phyloP scores from a whole-genome alignment of 306 rosid genomes.

The Comarum palustre region DNA sequence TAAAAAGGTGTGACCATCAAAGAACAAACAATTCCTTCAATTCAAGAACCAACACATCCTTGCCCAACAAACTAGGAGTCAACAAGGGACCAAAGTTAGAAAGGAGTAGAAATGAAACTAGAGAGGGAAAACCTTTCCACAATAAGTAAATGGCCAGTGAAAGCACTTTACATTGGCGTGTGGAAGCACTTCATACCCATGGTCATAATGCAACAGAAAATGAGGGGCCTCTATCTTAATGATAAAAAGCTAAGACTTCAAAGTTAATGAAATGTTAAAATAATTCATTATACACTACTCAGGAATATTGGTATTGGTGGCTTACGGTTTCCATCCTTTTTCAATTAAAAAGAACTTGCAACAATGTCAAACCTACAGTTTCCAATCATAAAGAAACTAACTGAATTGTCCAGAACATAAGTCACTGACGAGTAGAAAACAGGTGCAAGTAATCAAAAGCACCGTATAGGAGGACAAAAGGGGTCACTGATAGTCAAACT shows the following conservation, averaged over 20 bases:
- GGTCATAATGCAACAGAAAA: neutral
- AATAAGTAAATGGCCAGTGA: neutral
- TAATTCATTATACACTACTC: neutral
- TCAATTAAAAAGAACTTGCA: neutral
- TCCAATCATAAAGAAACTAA: neutral
- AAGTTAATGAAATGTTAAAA: neutral
- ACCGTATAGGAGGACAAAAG: conserved; percentile 3
- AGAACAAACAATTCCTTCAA: conserved; percentile 27
- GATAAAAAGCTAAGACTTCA: neutral
- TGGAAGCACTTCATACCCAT: neutral
- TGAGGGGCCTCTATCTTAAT: neutral
- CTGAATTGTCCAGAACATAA: neutral
- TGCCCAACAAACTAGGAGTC: conserved; percentile 13
- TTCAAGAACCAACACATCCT: conserved; percentile 21
- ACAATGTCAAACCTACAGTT: neutral
- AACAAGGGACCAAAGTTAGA: conserved; percentile 7
- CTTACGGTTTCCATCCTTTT: neutral
- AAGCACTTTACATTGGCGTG: neutral
- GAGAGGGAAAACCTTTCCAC: neutral
- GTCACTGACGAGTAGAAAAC: neutral
- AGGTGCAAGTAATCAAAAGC: conserved; percentile 10
- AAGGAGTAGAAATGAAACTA: neutral
- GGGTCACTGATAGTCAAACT: conserved; percentile 9
- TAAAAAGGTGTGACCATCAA: conserved; percentile 20
- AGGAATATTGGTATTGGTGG: neutral